Evolutionary conservation across 2,329 filamentous ascomycete species (phyloP).

Genomic region (Xylaria digitata): DNA sequence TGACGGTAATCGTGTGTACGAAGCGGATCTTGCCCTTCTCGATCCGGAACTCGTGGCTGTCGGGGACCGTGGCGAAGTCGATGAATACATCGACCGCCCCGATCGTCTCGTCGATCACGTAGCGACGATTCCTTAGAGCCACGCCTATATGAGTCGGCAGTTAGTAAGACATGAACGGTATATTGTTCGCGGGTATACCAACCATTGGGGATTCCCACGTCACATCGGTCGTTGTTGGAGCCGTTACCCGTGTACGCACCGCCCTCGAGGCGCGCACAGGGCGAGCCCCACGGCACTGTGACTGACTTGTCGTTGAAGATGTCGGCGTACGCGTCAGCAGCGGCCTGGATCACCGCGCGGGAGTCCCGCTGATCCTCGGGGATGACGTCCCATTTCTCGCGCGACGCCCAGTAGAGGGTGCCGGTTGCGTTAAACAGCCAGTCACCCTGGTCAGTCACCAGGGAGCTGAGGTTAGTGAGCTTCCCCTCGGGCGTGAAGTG

Average conservation of each 20-base stretch:
- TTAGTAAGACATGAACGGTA: not conserved
- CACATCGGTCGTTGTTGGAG: conserved; percentile 47
- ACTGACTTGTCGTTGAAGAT: conserved; percentile 53
- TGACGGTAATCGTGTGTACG: conserved; percentile 52
- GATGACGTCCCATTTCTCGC: conserved; percentile 52
- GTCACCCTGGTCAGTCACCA: conserved; percentile 52
- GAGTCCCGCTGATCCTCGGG: conserved; percentile 49
- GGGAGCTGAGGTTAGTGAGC: conserved; percentile 48
- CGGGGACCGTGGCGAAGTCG: conserved; percentile 48
- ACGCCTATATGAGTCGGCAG: conserved; percentile 40
- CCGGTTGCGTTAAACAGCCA: conserved; percentile 55
- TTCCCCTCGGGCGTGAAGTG: conserved; percentile 44
- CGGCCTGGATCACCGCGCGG: conserved; percentile 52
- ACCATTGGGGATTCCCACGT: conserved; percentile 53
- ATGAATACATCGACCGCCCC: conserved; percentile 50
- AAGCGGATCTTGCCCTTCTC: conserved; percentile 50
- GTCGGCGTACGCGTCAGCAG: conserved; percentile 53
- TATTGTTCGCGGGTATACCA: conserved; percentile 16
- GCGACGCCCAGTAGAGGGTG: conserved; percentile 51
- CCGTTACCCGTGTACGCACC: conserved; percentile 51
- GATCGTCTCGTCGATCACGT: conserved; percentile 49
- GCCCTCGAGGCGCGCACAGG: conserved; percentile 54
- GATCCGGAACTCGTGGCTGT: conserved; percentile 52
- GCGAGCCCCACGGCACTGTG: conserved; percentile 53
- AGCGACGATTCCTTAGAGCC: conserved; percentile 45